Conservation (phyloP, 2,329 filamentous ascomycete genomes). For the Penicillium sp. region DNA sequence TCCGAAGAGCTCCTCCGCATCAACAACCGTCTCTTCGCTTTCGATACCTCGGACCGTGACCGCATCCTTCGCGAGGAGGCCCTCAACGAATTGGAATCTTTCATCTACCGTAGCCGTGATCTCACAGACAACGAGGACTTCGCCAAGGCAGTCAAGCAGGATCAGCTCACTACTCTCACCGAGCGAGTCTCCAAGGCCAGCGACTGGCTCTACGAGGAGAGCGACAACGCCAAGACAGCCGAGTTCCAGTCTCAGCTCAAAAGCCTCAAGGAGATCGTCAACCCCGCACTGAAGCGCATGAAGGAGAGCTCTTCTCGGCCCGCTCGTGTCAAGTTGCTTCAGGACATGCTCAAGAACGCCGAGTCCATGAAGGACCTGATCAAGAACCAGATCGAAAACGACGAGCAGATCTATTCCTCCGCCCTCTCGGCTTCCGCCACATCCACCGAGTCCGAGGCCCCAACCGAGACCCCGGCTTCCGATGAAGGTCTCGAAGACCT, state of each 20-base stretch:
- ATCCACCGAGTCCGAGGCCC: conserved; percentile 42
- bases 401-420: conserved; percentile 61
- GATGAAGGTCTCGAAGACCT: conserved; percentile 68
- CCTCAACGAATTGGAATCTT: conserved; percentile 89
- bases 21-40: conserved; percentile 76
- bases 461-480: conserved; percentile 37
- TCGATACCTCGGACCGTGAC: conserved; percentile 80
- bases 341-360: conserved; percentile 71
- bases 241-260: conserved; percentile 76
- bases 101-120: conserved; percentile 86
- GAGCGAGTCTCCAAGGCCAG: conserved; percentile 68
- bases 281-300: conserved; percentile 74
- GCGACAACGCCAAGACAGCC: conserved; percentile 72
- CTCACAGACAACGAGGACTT: conserved; percentile 78
- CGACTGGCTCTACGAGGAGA: conserved; percentile 91
- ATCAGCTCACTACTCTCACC: conserved; percentile 67
- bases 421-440: conserved; percentile 50
- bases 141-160: conserved; percentile 67
- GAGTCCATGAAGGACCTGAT: conserved; percentile 70
- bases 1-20: conserved; percentile 48
- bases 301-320: conserved; percentile 73
- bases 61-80: conserved; percentile 79
- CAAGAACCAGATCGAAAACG: conserved; percentile 71
- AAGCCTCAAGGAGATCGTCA: conserved; percentile 73
- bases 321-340: conserved; percentile 65